Percentiles rank a stretch among this genome's conserved stretches.
Evolutionary conservation across 2,329 filamentous ascomycete species (phyloP).

Genomic region (Ceratocystis papillata): DNA sequence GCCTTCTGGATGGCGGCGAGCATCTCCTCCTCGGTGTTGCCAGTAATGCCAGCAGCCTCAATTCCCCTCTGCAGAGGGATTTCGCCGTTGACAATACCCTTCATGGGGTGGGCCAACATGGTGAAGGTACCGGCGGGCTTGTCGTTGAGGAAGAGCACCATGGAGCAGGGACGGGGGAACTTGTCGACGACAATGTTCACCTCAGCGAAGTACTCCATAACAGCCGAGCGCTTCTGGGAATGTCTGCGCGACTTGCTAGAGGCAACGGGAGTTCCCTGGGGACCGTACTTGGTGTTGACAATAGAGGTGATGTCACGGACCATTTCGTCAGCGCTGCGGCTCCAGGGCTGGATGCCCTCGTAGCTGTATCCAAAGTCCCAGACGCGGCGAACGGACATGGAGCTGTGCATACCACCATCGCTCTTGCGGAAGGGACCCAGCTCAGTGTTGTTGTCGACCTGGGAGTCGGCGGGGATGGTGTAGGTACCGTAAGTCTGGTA

Average conservation of each 20-base stretch:
- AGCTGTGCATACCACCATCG: constrained; percentile 36
- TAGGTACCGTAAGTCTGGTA: constrained; percentile 34
- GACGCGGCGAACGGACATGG: constrained; percentile 30
- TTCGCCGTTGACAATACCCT: constrained; percentile 30
- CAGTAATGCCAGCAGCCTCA: constrained; percentile 46
- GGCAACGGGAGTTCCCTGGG: constrained; percentile 10
- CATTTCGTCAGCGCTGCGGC: constrained; percentile 30
- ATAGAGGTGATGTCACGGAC: constrained; percentile 29
- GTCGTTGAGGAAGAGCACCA: constrained; percentile 32
- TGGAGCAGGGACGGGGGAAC: constrained; percentile 32
- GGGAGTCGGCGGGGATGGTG: constrained; percentile 34
- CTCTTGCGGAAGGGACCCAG: constrained; percentile 42
- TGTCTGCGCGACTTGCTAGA: constrained; percentile 6
- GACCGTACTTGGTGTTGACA: constrained; percentile 32
- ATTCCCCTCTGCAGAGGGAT: constrained; percentile 50
- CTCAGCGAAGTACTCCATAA: constrained; percentile 31
- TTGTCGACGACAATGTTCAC: constrained; percentile 32
- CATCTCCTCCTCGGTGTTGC: constrained; percentile 12
- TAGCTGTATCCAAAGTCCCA: constrained; percentile 35
- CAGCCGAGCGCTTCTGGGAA: constrained; percentile 7
- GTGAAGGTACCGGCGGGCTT: constrained; percentile 31
- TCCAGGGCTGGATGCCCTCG: constrained; percentile 32
- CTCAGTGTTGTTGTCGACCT: constrained; percentile 36
- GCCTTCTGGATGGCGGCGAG: constrained; percentile 20
- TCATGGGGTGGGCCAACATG: constrained; percentile 32